phyloP scores from a whole-genome alignment of 257 asterid genomes.

The Capsicum rhomboideum region DNA sequence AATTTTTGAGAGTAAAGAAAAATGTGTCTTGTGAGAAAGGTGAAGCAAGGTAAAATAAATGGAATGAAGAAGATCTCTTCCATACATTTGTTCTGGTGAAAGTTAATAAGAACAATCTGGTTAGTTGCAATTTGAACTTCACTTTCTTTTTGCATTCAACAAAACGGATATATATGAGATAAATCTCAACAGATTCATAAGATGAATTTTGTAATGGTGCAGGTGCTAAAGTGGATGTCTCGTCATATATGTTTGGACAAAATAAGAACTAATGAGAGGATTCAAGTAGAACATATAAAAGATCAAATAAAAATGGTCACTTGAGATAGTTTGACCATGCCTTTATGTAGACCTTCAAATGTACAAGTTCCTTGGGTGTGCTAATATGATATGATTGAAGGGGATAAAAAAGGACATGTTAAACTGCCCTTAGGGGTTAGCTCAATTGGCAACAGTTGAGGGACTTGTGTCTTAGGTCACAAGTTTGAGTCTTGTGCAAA shows the following conservation, averaged over 20 bases:
- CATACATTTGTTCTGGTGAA: neutral
- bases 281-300: neutral
- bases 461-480: no score
- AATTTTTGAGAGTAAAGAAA: neutral
- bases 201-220: neutral
- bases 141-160: neutral
- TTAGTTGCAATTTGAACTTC: neutral
- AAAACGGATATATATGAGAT: neutral
- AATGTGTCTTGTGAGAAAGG: neutral
- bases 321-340: no score
- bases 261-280: neutral
- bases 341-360: no score
- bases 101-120: neutral
- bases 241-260: neutral
- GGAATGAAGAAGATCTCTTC: no score
- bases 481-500: no score
- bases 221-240: neutral
- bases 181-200: no score
- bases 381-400: no score
- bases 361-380: no score
- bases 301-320: no score
- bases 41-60: neutral
- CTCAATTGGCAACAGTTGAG: no score
- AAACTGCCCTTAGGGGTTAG: no score
- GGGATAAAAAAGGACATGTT: no score